Percentiles rank a stretch among this genome's conserved stretches.
Conservation (phyloP, 164 flowering plant species). For the Tetrastigma voinierianum region DNA sequence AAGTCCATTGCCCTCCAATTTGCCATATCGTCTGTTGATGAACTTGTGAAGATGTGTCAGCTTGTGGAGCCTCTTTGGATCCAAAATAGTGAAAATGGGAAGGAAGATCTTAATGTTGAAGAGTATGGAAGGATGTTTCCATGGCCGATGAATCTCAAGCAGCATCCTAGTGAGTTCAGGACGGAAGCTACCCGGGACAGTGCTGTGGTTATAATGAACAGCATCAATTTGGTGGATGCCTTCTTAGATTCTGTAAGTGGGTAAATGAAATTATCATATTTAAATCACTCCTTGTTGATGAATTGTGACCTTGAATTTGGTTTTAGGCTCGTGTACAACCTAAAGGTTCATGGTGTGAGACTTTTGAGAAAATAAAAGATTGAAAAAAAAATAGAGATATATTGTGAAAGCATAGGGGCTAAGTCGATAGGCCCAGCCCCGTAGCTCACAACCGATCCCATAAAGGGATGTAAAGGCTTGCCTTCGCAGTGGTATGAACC, state of each 20-base stretch:
- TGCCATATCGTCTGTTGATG: slow-evolving; percentile 60
- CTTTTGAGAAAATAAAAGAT: too few species aligned
- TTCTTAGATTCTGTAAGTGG: slow-evolving; percentile 84
- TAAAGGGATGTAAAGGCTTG: too few species aligned
- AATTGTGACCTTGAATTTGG: too few species aligned
- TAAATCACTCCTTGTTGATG: too few species aligned
- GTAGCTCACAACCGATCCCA: too few species aligned
- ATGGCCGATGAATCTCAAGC: slow-evolving; percentile 50
- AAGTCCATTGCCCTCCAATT: slow-evolving; percentile 69
- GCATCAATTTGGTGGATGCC: slow-evolving; percentile 77
- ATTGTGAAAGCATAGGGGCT: too few species aligned
- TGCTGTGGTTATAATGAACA: slow-evolving; percentile 83
- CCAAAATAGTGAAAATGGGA: slow-evolving; percentile 28
- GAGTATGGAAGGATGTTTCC: slow-evolving; percentile 75
- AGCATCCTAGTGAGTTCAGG: slow-evolving; percentile 37
- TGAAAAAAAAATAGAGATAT: too few species aligned
- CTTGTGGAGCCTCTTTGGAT: slow-evolving; percentile 71
- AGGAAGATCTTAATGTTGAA: slow-evolving; percentile 59
- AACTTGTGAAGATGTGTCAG: slow-evolving; percentile 70
- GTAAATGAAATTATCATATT: too few species aligned
- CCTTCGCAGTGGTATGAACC: too few species aligned
- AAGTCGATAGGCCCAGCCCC: too few species aligned
- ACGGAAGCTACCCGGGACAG: slow-evolving; percentile 68
- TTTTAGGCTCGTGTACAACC: too few species aligned
- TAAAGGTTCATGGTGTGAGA: too few species aligned